Evolutionary conservation across 805 yeast species (phyloP), one percentile per base, ranked within the genome.

Genomic region (Kodamaea kaohsiungensis): DNA sequence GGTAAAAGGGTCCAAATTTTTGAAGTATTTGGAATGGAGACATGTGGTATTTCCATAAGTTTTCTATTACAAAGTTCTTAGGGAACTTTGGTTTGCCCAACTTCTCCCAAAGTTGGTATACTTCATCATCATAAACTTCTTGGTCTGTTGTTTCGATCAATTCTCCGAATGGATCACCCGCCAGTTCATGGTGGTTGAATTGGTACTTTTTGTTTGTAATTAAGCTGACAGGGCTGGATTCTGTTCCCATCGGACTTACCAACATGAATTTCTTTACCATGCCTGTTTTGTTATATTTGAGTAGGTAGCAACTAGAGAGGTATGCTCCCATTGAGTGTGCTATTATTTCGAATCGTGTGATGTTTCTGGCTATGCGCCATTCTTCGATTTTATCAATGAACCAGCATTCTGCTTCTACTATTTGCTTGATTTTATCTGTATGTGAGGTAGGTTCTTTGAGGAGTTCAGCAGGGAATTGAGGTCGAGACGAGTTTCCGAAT

Each of bases 291-390:
- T 71, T 70, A 55, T 72, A 73, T 58, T 75, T 75, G 72, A 75
- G 62, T 18, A 75, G 59, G 56, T 75, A 75, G 55, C 78, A 73
- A 53, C 76, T 63, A 12, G 72, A 59, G 22, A 75, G 58, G 52
- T 75, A 75, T 3, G 75, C 79, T 2, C 79, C 79, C 79, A 75
- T 75, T 2, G 77, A 73, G 58, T 75, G 79, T 42, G 65, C 73
- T 38, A 75, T 65, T 10, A 75, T 54, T 46, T 68, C 67, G 56
- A 75, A 75, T 1, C 53, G 55, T 1, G 49, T 53, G 10, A 75
- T 52, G 0, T 61, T 46, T 19, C 71, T 55, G 38, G 53, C 52
- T 2, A 51, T 25, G 16, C 79, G 63, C 79, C 79, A 75, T 37
- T 52, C 55, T 54, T 75, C 79, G 18, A 75, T 58, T 52, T 64